Conservation (phyloP, 1,139 yeast genomes). For the Saccharomyces hybrid region DNA sequence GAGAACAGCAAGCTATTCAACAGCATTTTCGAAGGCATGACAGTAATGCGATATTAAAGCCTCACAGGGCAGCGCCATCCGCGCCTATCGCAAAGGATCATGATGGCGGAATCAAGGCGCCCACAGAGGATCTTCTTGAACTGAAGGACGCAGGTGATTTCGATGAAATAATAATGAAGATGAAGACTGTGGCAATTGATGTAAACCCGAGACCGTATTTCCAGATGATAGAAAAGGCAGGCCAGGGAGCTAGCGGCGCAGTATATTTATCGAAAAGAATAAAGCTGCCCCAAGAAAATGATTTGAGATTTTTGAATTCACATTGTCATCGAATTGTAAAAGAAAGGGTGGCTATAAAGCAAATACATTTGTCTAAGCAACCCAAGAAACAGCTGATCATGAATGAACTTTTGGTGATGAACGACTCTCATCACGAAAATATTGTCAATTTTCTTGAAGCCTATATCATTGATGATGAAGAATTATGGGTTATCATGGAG, state of each 20-base stretch:
- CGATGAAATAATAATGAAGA: constrained; percentile 71
- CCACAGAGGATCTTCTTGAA: constrained; percentile 5
- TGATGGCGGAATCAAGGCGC: not conserved
- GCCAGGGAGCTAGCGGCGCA: constrained; percentile 96
- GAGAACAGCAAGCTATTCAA: not conserved
- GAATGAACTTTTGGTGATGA: constrained; percentile 89
- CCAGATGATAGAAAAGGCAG: constrained; percentile 82
- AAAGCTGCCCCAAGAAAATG: constrained; percentile 27
- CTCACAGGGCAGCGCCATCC: not conserved
- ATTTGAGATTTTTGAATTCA: constrained; percentile 14
- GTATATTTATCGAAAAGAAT: constrained; percentile 77
- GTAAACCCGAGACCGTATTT: constrained; percentile 78
- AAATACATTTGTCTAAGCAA: constrained; percentile 85
- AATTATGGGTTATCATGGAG: constrained; percentile 86
- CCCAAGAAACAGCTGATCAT: constrained; percentile 88
- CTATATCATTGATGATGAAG: constrained; percentile 48
- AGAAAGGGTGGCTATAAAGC: constrained; percentile 72
- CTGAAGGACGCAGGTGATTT: constrained; percentile 51
- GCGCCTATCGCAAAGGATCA: not conserved
- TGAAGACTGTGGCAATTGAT: constrained; percentile 71
- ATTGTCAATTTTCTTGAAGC: constrained; percentile 88
- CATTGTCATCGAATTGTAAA: constrained; percentile 27
- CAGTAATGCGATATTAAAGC: not conserved
- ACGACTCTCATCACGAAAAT: constrained; percentile 78
- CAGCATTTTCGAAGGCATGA: not conserved